These are phyloP conservation scores for Cantharellus anzutake DNA, from an alignment of 768 basidiomycete species.

Conservation along the genomic window DNA sequence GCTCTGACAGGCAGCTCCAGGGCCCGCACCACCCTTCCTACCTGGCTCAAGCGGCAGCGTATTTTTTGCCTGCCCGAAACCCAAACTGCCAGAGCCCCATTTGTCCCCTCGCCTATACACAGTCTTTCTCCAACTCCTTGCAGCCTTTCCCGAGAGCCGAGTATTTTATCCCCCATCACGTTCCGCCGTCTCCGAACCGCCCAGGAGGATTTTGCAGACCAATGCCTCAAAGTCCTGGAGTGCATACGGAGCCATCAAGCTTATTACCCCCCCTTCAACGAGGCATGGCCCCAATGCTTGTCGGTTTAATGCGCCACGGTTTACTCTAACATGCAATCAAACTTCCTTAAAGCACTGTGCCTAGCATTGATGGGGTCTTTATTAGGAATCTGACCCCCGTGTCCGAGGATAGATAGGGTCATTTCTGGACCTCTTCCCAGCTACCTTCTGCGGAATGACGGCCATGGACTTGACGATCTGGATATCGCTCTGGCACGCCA, in stretches of 20 bases:
- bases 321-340: no score
- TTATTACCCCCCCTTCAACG: no score
- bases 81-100: not conserved
- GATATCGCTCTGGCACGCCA: constrained; percentile 2
- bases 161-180: no score
- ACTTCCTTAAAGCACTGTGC: constrained; percentile 8
- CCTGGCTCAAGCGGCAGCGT: not conserved
- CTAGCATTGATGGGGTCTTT: constrained; percentile 9
- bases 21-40: not conserved
- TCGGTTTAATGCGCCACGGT: no score
- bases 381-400: constrained; percentile 10
- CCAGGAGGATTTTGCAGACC: no score
- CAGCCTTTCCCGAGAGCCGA: no score
- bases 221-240: no score
- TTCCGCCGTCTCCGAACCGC: not conserved
- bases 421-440: not conserved
- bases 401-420: constrained; percentile 4
- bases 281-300: no score
- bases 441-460: not conserved
- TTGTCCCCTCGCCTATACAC: not conserved
- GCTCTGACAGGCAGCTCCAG: not conserved
- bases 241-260: no score
- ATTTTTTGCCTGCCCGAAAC: not conserved
- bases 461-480: constrained; percentile 3
- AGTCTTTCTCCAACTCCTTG: no score